Evolutionary conservation across 306 rosid genomes (phyloP).

Genomic region (Chamaecrista fasciculata): DNA sequence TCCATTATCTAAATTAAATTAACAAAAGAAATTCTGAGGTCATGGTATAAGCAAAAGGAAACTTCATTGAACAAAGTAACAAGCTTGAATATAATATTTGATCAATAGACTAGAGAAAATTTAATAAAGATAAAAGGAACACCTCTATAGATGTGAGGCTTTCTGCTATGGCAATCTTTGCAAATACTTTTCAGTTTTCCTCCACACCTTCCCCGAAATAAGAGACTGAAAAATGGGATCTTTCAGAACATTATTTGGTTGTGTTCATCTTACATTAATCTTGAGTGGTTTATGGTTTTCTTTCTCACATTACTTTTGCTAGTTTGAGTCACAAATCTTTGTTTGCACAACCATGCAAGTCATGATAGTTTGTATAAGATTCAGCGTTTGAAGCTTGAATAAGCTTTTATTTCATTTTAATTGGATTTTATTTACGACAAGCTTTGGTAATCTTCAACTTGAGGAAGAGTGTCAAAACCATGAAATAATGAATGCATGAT

Average conservation of each 20-base stretch:
- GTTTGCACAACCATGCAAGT: too few species aligned
- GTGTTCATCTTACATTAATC: too few species aligned
- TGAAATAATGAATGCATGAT: too few species aligned
- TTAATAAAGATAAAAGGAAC: not conserved
- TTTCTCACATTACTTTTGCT: too few species aligned
- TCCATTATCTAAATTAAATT: constrained; percentile 78
- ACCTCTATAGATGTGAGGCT: not conserved
- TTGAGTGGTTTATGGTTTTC: too few species aligned
- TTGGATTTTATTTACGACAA: too few species aligned
- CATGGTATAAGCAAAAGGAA: not conserved
- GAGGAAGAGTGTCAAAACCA: too few species aligned
- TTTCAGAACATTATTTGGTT: not conserved
- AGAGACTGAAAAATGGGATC: not conserved
- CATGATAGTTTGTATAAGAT: too few species aligned
- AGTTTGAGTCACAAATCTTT: too few species aligned
- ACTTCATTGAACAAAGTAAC: not conserved
- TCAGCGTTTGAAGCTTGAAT: too few species aligned
- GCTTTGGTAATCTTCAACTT: too few species aligned
- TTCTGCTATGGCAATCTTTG: constrained; percentile 1
- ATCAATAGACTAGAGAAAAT: not conserved
- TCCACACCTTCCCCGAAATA: not conserved
- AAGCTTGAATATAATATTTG: not conserved
- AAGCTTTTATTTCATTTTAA: too few species aligned
- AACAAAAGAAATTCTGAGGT: constrained; percentile 23
- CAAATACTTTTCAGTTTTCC: constrained; percentile 22